A percentile compares a stretch with the other conserved stretches of the same genome.
These are phyloP conservation scores for Glebionis coronaria DNA, from an alignment of 129 eudicot genomes.

Conservation along the genomic window DNA sequence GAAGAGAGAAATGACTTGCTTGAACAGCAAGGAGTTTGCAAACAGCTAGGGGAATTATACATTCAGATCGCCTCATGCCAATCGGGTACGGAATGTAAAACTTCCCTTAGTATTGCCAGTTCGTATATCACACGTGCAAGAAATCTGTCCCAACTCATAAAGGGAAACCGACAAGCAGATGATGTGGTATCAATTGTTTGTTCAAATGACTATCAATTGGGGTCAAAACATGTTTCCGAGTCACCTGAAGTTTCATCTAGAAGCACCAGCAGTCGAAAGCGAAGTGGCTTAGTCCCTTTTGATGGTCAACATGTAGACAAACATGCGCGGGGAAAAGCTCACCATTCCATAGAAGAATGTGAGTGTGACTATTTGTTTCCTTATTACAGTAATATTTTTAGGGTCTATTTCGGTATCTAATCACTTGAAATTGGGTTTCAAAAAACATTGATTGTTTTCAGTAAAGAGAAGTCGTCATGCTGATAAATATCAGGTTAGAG, in stretches of 20 bases:
- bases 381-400: neutral
- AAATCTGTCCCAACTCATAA: too few relatives aligned
- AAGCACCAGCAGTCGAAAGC: conserved; percentile 43
- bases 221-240: conserved; percentile 10
- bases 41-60: neutral
- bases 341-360: conserved; percentile 50
- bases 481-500: conserved; percentile 49
- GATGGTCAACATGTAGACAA: conserved; percentile 58
- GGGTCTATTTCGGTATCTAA: too few relatives aligned
- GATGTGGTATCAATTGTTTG: too few relatives aligned
- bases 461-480: conserved; percentile 38
- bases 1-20: neutral
- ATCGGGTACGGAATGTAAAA: too few relatives aligned
- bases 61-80: too few relatives aligned
- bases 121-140: too few relatives aligned
- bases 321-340: too few relatives aligned
- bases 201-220: too few relatives aligned
- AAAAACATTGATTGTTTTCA: conserved; percentile 28
- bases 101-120: too few relatives aligned
- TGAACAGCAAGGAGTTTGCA: neutral
- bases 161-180: too few relatives aligned
- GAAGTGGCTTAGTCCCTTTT: conserved; percentile 59
- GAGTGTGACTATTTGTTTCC: conserved; percentile 23
- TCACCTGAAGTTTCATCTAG: conserved; percentile 37
- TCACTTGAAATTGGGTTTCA: conserved; percentile 8